A percentile compares a stretch with the other conserved stretches of the same genome.
Conservation (phyloP, 164 flowering plant species). For the Pachysandra terminalis region DNA sequence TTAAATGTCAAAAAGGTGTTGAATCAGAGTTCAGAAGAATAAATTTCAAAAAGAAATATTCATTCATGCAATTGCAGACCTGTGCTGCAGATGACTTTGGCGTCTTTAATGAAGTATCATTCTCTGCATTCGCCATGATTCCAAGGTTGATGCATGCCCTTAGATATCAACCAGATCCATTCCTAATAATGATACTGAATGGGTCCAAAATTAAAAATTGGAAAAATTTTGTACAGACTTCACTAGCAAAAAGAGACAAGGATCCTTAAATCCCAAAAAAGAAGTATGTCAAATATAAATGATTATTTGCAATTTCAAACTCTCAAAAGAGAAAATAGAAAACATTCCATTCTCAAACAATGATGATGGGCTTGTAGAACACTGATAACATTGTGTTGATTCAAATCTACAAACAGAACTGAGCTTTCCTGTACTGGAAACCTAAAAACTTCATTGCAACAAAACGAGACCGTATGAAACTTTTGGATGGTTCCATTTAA, state of each 20-base stretch:
- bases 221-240: background rate
- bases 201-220: background rate
- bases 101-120: constrained; percentile 25
- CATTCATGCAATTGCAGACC: constrained; percentile 15
- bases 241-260: background rate
- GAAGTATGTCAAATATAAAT: background rate
- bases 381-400: no score
- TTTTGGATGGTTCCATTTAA: background rate
- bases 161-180: constrained; percentile 10
- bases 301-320: background rate
- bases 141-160: constrained; percentile 16
- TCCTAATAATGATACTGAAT: background rate
- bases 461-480: background rate
- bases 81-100: constrained; percentile 24
- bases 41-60: background rate
- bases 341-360: no score
- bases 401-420: background rate
- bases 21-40: constrained; percentile 1
- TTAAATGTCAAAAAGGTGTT: background rate
- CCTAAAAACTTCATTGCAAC: no score
- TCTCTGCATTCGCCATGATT: constrained; percentile 31
- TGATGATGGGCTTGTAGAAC: background rate
- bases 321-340: no score
- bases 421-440: background rate
- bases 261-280: background rate